A percentile compares a stretch with the other conserved stretches of the same genome.
Evolutionary conservation across 2,329 filamentous ascomycete species (phyloP).

Genomic region (Sarocladium strictum): DNA sequence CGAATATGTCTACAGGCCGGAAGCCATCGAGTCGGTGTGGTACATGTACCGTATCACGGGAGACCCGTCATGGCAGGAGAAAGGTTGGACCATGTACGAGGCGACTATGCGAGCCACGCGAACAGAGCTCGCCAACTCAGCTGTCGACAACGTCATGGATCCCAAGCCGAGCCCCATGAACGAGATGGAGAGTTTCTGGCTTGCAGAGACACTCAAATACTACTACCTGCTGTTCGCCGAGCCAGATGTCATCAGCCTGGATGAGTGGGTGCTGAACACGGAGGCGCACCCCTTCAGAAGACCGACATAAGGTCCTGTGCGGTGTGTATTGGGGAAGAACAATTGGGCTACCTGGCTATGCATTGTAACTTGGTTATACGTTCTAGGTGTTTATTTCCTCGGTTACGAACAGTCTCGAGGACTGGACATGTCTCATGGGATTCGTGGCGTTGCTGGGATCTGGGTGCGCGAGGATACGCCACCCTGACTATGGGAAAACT

Average conservation of each 20-base stretch:
- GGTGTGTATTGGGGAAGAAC: too few relatives aligned
- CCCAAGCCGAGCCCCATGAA: slow-evolving; percentile 41
- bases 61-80: slow-evolving; percentile 66
- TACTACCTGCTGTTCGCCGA: slow-evolving; percentile 77
- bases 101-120: slow-evolving; percentile 61
- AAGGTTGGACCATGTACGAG: slow-evolving; percentile 82
- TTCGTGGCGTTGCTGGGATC: neutral
- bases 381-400: slow-evolving; percentile 1
- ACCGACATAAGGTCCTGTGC: slow-evolving; percentile 30
- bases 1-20: slow-evolving; percentile 47
- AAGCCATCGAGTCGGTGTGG: slow-evolving; percentile 84
- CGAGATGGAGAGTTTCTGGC: slow-evolving; percentile 85
- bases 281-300: slow-evolving; percentile 55
- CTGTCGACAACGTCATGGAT: slow-evolving; percentile 57
- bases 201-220: slow-evolving; percentile 87
- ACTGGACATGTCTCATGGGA: too few relatives aligned
- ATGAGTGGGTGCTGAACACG: slow-evolving; percentile 63
- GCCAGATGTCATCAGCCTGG: slow-evolving; percentile 58
- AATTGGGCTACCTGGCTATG: too few relatives aligned
- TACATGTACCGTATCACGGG: slow-evolving; percentile 89
- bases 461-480: neutral
- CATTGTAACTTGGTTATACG: slow-evolving; percentile 3
- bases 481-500: neutral
- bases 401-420: neutral
- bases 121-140: slow-evolving; percentile 63